These are phyloP conservation scores for Pyricularia pennisetigena DNA, from an alignment of 2,329 filamentous ascomycete species.

Conservation along the genomic window DNA sequence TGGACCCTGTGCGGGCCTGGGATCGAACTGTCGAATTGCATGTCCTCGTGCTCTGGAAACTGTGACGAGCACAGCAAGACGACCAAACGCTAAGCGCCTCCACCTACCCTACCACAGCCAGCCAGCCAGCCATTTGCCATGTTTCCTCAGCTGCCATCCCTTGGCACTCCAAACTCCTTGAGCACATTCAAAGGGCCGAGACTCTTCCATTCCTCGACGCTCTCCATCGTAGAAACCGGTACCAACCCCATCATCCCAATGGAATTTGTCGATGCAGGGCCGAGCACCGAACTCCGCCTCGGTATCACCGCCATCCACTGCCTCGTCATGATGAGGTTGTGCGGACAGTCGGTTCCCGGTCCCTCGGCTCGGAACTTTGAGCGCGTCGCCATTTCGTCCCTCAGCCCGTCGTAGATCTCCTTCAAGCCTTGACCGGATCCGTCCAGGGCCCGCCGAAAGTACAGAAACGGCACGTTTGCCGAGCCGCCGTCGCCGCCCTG, in stretches of 20 bases:
- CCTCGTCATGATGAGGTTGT: constrained; percentile 23
- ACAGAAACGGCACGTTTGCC: constrained; percentile 11
- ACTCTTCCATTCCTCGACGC: not conserved
- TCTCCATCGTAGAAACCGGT: not conserved
- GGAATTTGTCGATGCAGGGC: constrained; percentile 19
- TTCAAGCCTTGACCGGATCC: constrained; percentile 8
- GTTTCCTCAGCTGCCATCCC: not conserved
- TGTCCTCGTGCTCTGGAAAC: not conserved
- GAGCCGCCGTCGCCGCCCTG: not conserved
- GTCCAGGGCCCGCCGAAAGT: constrained; percentile 7
- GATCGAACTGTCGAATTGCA: not conserved
- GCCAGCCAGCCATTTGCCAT: not conserved
- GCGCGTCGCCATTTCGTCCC: not conserved
- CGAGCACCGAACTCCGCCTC: constrained; percentile 15
- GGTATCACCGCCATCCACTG: constrained; percentile 23
- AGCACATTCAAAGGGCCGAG: not conserved
- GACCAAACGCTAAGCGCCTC: not conserved
- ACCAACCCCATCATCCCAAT: constrained; percentile 23
- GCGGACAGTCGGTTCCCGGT: constrained; percentile 6
- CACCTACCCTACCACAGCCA: not conserved
- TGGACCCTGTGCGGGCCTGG: not conserved
- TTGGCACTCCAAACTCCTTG: not conserved
- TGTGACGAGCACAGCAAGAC: not conserved
- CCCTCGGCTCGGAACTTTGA: constrained; percentile 3
- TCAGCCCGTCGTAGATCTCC: constrained; percentile 9